Percentiles rank a stretch among this genome's conserved stretches.
These are phyloP conservation scores for Pseudopyrenochaeta lycopersici DNA, from an alignment of 2,329 filamentous ascomycete genomes.

Conservation along the genomic window DNA sequence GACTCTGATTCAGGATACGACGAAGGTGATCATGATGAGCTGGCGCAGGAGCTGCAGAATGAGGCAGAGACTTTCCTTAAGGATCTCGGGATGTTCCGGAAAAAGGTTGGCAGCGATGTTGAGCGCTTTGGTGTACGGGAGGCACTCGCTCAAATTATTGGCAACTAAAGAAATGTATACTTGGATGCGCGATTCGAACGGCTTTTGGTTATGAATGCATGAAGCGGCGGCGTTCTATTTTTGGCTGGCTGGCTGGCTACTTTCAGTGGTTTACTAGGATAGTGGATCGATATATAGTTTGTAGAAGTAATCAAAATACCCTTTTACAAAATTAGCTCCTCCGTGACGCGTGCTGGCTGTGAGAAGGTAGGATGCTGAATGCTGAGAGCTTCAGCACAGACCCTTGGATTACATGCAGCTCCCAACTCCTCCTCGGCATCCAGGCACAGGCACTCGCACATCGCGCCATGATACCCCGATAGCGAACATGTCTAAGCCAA, in stretches of 20 bases:
- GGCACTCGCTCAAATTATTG: conserved; percentile 29
- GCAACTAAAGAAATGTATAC: conserved; percentile 10
- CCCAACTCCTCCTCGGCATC: conserved; percentile 13
- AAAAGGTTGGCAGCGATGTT: conserved; percentile 87
- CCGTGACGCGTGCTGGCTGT: not conserved
- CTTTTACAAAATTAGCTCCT: not conserved
- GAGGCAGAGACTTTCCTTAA: conserved; percentile 84
- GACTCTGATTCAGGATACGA: conserved; percentile 64
- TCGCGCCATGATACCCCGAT: conserved; percentile 29
- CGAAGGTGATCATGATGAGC: conserved; percentile 64
- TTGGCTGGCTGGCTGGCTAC: not conserved
- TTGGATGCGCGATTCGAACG: not conserved
- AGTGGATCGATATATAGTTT: conserved; percentile 16
- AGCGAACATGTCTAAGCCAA: conserved; percentile 64
- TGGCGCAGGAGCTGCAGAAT: conserved; percentile 75
- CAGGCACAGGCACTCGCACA: conserved; percentile 1
- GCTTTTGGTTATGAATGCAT: conserved; percentile 38
- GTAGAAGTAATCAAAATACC: conserved; percentile 2
- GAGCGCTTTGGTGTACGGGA: conserved; percentile 62
- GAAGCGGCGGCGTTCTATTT: conserved; percentile 41
- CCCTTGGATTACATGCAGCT: conserved; percentile 16
- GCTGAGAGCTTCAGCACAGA: conserved; percentile 5
- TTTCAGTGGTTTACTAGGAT: not conserved
- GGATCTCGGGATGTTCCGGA: conserved; percentile 81
- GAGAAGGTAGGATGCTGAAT: conserved; percentile 4